Evolutionary conservation across 495 filamentous ascomycete genomes (phyloP).

Genomic region (Neurospora sp.): DNA sequence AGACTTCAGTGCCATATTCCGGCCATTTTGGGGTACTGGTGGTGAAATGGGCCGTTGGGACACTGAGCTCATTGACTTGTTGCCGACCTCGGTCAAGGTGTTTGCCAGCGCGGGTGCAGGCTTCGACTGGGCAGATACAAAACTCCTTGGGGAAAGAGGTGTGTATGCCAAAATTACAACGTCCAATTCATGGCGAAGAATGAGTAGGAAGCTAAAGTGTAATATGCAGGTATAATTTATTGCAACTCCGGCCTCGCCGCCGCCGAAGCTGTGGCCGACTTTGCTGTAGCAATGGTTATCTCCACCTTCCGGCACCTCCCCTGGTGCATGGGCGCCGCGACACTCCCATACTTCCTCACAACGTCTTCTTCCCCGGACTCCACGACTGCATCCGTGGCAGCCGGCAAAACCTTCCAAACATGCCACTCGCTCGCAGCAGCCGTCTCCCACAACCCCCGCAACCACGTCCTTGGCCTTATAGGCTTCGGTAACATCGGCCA

Average conservation of each 20-base stretch:
- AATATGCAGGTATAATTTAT: constrained; percentile 49
- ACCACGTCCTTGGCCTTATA: constrained; percentile 48
- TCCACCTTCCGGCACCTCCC: constrained; percentile 54
- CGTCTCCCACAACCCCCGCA: constrained; percentile 47
- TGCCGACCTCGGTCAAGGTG: constrained; percentile 55
- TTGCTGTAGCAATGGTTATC: constrained; percentile 53
- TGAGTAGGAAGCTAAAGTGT: background rate
- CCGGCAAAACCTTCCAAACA: constrained; percentile 31
- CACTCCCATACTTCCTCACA: constrained; percentile 21
- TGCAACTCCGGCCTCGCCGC: constrained; percentile 61
- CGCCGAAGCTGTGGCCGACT: constrained; percentile 58
- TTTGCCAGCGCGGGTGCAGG: constrained; percentile 67
- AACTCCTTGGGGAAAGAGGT: constrained; percentile 58
- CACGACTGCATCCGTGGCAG: background rate
- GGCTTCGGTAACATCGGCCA: constrained; percentile 62
- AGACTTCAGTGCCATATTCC: constrained; percentile 61
- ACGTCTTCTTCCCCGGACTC: background rate
- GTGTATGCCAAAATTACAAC: constrained; percentile 6
- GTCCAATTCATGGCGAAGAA: background rate
- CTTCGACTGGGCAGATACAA: constrained; percentile 68
- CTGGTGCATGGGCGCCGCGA: constrained; percentile 48
- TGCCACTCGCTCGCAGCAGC: constrained; percentile 49
- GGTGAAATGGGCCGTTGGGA: constrained; percentile 76
- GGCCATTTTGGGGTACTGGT: constrained; percentile 71
- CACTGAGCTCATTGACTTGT: constrained; percentile 52